Base-by-base conservation (phyloP, 179 eudicot genomes). In the Spinacia oleracea region DNA sequence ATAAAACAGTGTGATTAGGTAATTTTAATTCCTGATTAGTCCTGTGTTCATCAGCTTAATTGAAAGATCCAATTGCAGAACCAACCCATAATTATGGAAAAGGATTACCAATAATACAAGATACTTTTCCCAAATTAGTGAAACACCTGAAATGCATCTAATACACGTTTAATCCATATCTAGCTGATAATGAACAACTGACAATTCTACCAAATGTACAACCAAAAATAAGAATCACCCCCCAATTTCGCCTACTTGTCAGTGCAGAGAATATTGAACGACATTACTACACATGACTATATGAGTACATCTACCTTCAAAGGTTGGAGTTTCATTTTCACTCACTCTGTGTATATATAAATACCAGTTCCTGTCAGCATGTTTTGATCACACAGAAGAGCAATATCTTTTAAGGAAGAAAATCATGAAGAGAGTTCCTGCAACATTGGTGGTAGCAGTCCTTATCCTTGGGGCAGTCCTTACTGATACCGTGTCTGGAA, bases 251-350 rank as follows among this genome's bases (percentile, higher is more conserved):
- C 77, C 32, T 46, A 4, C 27, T 31, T 50, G 51, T 77, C 35
- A 67, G 51, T 15, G 25, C 79, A 77, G 79, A 77, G 38, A 38
- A 51, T 11, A 77, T 35, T 51, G 14, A 76, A 66, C 23, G 16
- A 35, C 38, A 34, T 5, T 77, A n/a, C 63, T 46, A 50, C 9
- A 50, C 16, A 76, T 48, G 23, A n/a, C n/a, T n/a, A n/a, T n/a
- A n/a, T n/a, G n/a, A n/a, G n/a, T n/a, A n/a, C n/a, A n/a, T n/a
- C n/a, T n/a, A n/a, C n/a, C 31, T 21, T 48, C 72, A 6, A 20
- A 29, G 16, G 48, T 65, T 65, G 46, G 3, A 51, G 63, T 12
- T 40, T 9, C 50, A 18, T 23, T 27, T 2, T 25, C 16, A n/a
- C 45, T 6, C 6, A 12, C 12, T 12, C 20, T n/a, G 35, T 43